phyloP scores from a whole-genome alignment of 805 yeast genomes.

The Candida methanosorbosa region DNA sequence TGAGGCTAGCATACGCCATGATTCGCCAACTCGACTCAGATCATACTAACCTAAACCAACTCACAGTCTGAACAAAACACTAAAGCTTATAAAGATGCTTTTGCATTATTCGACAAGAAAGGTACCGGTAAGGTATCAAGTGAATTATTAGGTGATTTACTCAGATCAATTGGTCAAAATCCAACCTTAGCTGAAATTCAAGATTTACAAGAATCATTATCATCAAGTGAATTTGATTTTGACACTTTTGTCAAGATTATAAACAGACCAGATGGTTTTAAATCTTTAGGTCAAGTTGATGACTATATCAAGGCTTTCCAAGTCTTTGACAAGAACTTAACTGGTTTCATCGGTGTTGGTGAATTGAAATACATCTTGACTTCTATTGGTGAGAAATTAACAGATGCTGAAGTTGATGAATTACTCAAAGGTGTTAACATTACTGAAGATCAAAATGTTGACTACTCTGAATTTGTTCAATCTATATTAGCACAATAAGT shows the following conservation, averaged over 20 bases:
- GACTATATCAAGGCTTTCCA: conserved; percentile 95
- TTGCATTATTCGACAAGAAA: conserved; percentile 91
- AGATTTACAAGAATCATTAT: conserved; percentile 35
- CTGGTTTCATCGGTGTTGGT: conserved; percentile 96
- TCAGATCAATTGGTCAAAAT: conserved; percentile 97
- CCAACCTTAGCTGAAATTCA: conserved; percentile 88
- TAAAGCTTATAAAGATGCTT: conserved; percentile 76
- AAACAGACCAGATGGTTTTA: conserved; percentile 83
- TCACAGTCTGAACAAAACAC: conserved; percentile 6
- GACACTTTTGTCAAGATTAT: conserved; percentile 70
- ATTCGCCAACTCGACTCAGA: too few relatives aligned
- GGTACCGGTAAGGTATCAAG: conserved; percentile 88
- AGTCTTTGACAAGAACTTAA: conserved; percentile 91
- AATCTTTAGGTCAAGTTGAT: conserved; percentile 79
- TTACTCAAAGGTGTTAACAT: conserved; percentile 91
- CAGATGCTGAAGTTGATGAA: conserved; percentile 91
- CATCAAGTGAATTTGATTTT: conserved; percentile 47
- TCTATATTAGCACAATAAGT: conserved; percentile 78
- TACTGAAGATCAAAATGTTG: conserved; percentile 89
- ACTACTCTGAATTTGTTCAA: conserved; percentile 91
- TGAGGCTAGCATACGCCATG: too few relatives aligned
- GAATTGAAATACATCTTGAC: conserved; percentile 93
- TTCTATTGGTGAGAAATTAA: conserved; percentile 88
- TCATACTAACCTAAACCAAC: not conserved
- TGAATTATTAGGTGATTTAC: conserved; percentile 81